phyloP scores from a whole-genome alignment of 2,329 filamentous ascomycete species.

The Penicillium palitans region DNA sequence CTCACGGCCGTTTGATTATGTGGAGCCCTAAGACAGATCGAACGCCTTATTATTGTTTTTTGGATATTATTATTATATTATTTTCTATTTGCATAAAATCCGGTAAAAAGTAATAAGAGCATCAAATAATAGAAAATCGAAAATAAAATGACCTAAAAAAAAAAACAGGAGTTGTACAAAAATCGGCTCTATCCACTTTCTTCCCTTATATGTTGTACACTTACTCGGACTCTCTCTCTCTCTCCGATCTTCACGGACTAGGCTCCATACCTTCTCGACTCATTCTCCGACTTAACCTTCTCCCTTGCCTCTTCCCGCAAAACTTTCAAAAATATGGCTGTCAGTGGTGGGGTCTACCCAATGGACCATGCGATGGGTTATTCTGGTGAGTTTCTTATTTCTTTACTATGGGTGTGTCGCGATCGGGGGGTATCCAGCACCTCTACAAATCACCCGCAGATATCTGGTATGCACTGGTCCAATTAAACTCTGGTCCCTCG shows the following conservation, averaged over 20 bases:
- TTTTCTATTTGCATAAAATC: neutral
- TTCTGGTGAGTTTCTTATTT: conserved; percentile 19
- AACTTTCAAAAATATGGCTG: conserved; percentile 24
- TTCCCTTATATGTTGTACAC: neutral
- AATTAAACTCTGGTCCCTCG: neutral
- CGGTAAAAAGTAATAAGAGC: neutral
- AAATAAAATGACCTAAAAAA: neutral
- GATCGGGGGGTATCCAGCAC: neutral
- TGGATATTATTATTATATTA: too few species aligned
- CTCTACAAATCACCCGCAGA: neutral
- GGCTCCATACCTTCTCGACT: neutral
- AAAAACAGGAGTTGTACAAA: neutral
- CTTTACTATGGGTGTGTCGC: neutral
- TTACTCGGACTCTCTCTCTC: too few species aligned
- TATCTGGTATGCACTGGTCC: neutral
- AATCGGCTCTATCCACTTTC: neutral
- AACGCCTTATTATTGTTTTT: neutral
- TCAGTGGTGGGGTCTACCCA: conserved; percentile 29
- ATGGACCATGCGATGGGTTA: conserved; percentile 27
- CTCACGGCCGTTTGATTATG: neutral
- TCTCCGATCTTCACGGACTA: neutral
- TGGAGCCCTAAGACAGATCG: conserved; percentile 4
- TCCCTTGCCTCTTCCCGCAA: conserved; percentile 14
- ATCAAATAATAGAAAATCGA: too few species aligned
- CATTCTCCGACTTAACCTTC: conserved; percentile 16